Percentiles rank a stretch among this genome's conserved stretches.
phyloP scores from a whole-genome alignment of 176 grass and related monocot species.

The Raddia distichophylla region DNA sequence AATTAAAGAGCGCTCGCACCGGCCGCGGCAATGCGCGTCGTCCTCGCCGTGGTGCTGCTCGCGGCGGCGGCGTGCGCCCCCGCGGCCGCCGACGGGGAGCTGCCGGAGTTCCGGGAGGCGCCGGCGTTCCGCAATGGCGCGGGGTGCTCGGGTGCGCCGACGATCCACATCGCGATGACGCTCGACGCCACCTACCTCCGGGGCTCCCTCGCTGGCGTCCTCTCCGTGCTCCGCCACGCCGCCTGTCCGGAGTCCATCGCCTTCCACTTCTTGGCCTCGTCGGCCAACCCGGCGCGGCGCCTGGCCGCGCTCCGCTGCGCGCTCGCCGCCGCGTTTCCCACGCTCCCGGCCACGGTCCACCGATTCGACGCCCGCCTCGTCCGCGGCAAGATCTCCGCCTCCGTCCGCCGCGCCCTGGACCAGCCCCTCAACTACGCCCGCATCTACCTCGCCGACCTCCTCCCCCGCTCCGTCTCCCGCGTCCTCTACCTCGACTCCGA shows the following conservation, averaged over 20 bases:
- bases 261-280: slow-evolving; percentile 90
- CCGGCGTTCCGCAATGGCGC: slow-evolving; percentile 90
- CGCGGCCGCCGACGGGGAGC: slow-evolving; percentile 31
- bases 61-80: neutral
- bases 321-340: slow-evolving; percentile 78
- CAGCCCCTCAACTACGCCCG: slow-evolving; percentile 99
- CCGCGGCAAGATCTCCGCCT: slow-evolving; percentile 87
- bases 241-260: slow-evolving; percentile 90
- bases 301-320: slow-evolving; percentile 61
- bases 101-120: slow-evolving; percentile 82
- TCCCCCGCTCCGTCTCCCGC: slow-evolving; percentile 67
- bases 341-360: slow-evolving; percentile 72
- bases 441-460: slow-evolving; percentile 94
- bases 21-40: slow-evolving; percentile 48
- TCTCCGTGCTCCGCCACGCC: slow-evolving; percentile 91
- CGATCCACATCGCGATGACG: slow-evolving; percentile 97
- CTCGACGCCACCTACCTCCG: slow-evolving; percentile 93
- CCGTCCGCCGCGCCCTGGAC: slow-evolving; percentile 94
- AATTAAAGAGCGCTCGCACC: slow-evolving; percentile 1
- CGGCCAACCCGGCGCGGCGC: slow-evolving; percentile 55
- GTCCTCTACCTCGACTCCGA: slow-evolving; percentile 97
- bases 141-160: slow-evolving; percentile 54
- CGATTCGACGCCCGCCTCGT: slow-evolving; percentile 86
- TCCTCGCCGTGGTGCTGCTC: slow-evolving; percentile 41
- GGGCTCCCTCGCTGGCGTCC: slow-evolving; percentile 85